These are phyloP conservation scores for Dorcoceras hygrometricum DNA, from an alignment of 257 asterid genomes.

Conservation along the genomic window DNA sequence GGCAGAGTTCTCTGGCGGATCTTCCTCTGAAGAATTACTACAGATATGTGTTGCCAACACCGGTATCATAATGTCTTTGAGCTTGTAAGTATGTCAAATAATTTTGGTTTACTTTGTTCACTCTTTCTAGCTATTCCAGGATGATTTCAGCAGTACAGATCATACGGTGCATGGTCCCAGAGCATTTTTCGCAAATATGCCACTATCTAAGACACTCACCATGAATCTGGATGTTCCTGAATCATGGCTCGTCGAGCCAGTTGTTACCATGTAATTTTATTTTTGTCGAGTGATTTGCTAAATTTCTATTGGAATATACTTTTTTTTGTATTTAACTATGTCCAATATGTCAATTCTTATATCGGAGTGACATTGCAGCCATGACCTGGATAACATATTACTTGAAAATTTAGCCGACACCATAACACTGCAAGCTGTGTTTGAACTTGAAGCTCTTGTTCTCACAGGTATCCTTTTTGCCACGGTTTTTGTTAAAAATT, in stretches of 20 bases:
- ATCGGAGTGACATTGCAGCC: slow-evolving; percentile 48
- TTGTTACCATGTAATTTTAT: slow-evolving; percentile 78
- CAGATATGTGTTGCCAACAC: slow-evolving; percentile 93
- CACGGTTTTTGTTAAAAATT: not conserved
- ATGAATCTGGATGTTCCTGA: slow-evolving; percentile 99
- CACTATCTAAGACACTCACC: slow-evolving; percentile 89
- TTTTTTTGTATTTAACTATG: not conserved
- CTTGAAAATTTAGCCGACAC: slow-evolving; percentile 91
- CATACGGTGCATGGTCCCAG: slow-evolving; percentile 72
- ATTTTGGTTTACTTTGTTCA: slow-evolving; percentile 27
- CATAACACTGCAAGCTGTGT: slow-evolving; percentile 91
- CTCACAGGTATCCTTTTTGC: slow-evolving; percentile 67
- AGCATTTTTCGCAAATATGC: slow-evolving; percentile 97
- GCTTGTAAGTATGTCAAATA: slow-evolving; percentile 24
- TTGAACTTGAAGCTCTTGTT: slow-evolving; percentile 95
- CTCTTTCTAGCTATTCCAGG: slow-evolving; percentile 49
- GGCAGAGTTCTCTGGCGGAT: slow-evolving; percentile 95
- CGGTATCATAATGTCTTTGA: slow-evolving; percentile 51
- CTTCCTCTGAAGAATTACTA: slow-evolving; percentile 97
- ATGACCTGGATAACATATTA: slow-evolving; percentile 92
- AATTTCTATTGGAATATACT: not conserved
- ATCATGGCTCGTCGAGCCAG: slow-evolving; percentile 98
- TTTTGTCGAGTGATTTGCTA: not conserved
- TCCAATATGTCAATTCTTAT: slow-evolving; percentile 18
- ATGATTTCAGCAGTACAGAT: slow-evolving; percentile 84